These are phyloP conservation scores for Pseudogymnoascus sp. DNA, from an alignment of 2,329 filamentous ascomycete species.

Conservation along the genomic window DNA sequence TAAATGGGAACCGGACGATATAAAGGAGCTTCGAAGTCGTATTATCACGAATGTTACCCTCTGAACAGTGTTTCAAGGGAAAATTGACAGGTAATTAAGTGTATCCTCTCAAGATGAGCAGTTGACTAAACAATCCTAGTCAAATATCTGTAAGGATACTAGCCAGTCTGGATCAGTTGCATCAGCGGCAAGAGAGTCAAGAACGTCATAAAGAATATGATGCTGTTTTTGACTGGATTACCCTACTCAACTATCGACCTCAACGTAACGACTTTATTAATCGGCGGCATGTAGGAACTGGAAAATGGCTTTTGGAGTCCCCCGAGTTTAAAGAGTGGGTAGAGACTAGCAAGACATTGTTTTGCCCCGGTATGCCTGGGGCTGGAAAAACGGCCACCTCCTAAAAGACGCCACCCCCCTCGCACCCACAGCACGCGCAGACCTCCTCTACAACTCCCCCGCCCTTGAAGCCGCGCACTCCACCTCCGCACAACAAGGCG, in stretches of 20 bases:
- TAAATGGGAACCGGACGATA: slow-evolving; percentile 10
- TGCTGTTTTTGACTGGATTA: neutral
- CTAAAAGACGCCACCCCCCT: slow-evolving; percentile 61
- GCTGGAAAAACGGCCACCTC: slow-evolving; percentile 48
- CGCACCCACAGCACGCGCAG: slow-evolving; percentile 54
- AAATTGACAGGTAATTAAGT: slow-evolving; percentile 7
- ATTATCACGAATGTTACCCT: slow-evolving; percentile 9
- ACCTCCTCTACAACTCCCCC: slow-evolving; percentile 66
- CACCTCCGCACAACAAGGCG: slow-evolving; percentile 65
- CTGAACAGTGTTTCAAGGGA: slow-evolving; percentile 2
- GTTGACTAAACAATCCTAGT: neutral
- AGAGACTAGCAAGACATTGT: slow-evolving; percentile 26
- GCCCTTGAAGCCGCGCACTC: slow-evolving; percentile 72
- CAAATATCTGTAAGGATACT: neutral
- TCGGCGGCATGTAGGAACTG: slow-evolving; percentile 10
- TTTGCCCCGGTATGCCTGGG: slow-evolving; percentile 40
- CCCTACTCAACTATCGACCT: slow-evolving; percentile 19
- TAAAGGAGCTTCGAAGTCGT: slow-evolving; percentile 9
- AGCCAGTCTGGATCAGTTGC: neutral
- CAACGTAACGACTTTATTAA: slow-evolving; percentile 9
- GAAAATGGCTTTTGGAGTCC: slow-evolving; percentile 13
- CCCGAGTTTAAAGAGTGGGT: slow-evolving; percentile 11
- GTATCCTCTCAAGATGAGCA: neutral
- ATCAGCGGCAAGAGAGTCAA: neutral
- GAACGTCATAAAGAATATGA: neutral